Conservation (phyloP, 208 protist species). For the Leishmania tarentolae region DNA sequence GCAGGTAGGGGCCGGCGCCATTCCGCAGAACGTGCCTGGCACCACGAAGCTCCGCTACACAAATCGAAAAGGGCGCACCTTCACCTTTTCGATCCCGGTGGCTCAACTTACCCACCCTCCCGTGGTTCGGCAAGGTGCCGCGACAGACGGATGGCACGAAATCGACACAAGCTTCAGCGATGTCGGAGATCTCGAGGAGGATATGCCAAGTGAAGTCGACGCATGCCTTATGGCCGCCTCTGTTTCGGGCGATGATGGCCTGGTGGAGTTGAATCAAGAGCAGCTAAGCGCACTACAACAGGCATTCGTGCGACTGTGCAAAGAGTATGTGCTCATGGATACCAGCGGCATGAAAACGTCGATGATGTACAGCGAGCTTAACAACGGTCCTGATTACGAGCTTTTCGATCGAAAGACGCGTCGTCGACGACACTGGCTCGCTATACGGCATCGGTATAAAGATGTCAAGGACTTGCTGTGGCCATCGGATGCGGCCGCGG, state of each 20-base stretch:
- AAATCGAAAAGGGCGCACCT: constrained; percentile 82
- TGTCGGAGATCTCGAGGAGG: constrained; percentile 74
- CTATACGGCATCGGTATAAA: constrained; percentile 75
- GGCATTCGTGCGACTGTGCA: constrained; percentile 66
- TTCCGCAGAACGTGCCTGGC: constrained; percentile 66
- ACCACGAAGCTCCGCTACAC: constrained; percentile 89
- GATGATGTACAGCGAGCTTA: constrained; percentile 67
- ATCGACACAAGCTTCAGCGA: constrained; percentile 87
- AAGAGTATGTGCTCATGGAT: constrained; percentile 87
- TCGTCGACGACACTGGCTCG: constrained; percentile 76
- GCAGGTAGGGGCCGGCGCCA: constrained; percentile 31
- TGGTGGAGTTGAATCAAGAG: constrained; percentile 25
- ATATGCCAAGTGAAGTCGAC: constrained; percentile 82
- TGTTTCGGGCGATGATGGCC: constrained; percentile 7
- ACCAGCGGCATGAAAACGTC: constrained; percentile 81
- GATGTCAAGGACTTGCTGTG: constrained; percentile 79
- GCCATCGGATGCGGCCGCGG: constrained; percentile 34
- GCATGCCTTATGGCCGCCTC: constrained; percentile 36
- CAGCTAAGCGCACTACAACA: constrained; percentile 39
- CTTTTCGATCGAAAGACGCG: constrained; percentile 79
- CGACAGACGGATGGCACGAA: constrained; percentile 53
- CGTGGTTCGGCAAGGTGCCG: constrained; percentile 38
- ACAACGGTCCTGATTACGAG: constrained; percentile 86
- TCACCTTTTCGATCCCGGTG: constrained; percentile 83
- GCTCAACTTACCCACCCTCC: constrained; percentile 77